Percentiles rank a stretch among this genome's conserved stretches.
Evolutionary conservation across 2,329 filamentous ascomycete species (phyloP).

Genomic region (Penicillium aurantiogriseum): DNA sequence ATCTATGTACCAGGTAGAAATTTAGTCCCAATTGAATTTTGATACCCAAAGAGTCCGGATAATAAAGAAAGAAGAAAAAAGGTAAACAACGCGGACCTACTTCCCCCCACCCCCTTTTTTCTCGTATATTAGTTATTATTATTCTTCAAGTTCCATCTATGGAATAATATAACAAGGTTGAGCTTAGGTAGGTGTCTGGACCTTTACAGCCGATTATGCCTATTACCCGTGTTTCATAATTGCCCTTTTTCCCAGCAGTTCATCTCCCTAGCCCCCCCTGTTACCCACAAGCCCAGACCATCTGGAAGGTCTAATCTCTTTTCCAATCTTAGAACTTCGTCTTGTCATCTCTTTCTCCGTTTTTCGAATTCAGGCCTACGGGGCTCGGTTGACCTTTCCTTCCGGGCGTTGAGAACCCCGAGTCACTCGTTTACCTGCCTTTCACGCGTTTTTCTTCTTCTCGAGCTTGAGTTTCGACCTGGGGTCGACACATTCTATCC

Average conservation of each 20-base stretch:
- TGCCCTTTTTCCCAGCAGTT: constrained; percentile 9
- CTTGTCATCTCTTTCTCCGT: constrained; percentile 12
- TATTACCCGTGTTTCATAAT: constrained; percentile 6
- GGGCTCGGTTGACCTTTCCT: constrained; percentile 24
- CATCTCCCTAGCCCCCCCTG: constrained; percentile 13
- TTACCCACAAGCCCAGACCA: constrained; percentile 19
- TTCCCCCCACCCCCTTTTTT: constrained; percentile 3
- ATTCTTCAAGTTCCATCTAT: background rate
- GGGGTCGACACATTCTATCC: constrained; percentile 9
- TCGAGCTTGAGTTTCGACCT: constrained; percentile 15
- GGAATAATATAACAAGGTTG: background rate
- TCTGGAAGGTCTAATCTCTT: constrained; percentile 4
- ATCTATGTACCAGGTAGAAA: background rate
- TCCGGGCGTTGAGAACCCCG: constrained; percentile 19
- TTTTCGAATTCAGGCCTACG: constrained; percentile 18
- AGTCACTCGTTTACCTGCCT: constrained; percentile 24
- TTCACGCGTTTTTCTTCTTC: constrained; percentile 15
- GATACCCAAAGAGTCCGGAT: background rate
- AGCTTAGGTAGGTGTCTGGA: constrained; percentile 1
- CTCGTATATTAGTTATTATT: background rate
- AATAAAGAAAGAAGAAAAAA: background rate
- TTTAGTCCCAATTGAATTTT: background rate
- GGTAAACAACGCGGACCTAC: constrained; percentile 3
- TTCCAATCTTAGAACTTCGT: constrained; percentile 17
- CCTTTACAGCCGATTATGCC: background rate